Evolutionary conservation across 805 yeast genomes (phyloP), one percentile per base, ranked within the genome.

Genomic region (Kodamaea hsintzibuensis): DNA sequence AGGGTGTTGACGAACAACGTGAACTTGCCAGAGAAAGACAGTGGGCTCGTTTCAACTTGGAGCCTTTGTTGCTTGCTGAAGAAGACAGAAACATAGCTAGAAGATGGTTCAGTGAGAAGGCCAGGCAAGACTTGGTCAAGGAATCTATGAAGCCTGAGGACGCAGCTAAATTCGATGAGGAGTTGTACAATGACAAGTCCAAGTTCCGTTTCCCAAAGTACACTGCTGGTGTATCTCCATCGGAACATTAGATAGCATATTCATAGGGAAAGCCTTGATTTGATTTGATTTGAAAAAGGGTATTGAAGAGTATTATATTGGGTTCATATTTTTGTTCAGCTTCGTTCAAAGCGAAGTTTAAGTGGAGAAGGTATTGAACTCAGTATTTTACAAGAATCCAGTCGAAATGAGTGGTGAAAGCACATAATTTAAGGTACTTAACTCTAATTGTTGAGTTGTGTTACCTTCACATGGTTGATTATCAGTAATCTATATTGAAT

Each of bases 51-150:
- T 82, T 88, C 63, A 74, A 86, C 67, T 68, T 89, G 47, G 79
- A 83, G 62, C 96, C 96, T 1, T 74, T 88, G 59, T 78, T 89
- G 52, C 81, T 84, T 61, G 96, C 96, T 42, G 96, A 90, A 72
- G 84, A 83, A 61, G 96, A 89, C 69, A 80, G 96, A 67, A 88
- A 87, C 62, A 68, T 79, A 42, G 89, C 88, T 42, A 82, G 96
- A 74, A 80, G 96, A 64, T 80, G 82, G 57, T 76, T 74, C 60
- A 82, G 89, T 52, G 83, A 86, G 65, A 75, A 82, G 69, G 82
- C 80, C 63, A 80, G 90, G 73, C 96, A 89, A 74, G 83, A 81
- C 40, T 64, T 73, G 62, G 77, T 74, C 46, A 74, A 72, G 54
- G 79, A 75, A 57, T 59, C 73, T 25, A 74, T 76, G 79, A 60